phyloP scores from a whole-genome alignment of 345 rosid species.

The Citrus sp. region DNA sequence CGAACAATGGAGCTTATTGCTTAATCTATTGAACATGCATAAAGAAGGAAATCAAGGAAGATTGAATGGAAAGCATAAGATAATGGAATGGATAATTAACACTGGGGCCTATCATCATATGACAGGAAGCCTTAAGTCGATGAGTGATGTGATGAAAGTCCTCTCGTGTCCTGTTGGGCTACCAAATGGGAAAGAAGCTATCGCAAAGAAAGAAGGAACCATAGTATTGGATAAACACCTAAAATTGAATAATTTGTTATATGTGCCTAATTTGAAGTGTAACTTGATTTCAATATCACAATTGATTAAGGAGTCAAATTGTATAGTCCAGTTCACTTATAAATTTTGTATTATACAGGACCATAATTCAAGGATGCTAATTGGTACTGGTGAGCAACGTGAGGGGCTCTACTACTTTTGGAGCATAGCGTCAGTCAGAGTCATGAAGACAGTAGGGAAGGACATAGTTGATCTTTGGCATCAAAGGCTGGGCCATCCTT shows the following conservation, averaged over 20 bases:
- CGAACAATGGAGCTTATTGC: too few species aligned
- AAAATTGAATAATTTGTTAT: not conserved
- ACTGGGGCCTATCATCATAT: not conserved
- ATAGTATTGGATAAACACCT: not conserved
- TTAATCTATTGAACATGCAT: too few species aligned
- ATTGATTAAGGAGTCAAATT: not conserved
- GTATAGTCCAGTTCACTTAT: not conserved
- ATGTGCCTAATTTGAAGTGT: not conserved
- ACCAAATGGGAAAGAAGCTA: not conserved
- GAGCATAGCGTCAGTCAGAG: not conserved
- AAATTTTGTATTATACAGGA: not conserved
- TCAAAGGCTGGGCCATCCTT: conserved; percentile 1
- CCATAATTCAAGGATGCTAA: not conserved
- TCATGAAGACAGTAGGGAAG: too few species aligned
- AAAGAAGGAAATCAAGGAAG: too few species aligned
- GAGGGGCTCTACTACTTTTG: not conserved
- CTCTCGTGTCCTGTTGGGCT: not conserved
- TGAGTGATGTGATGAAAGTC: not conserved
- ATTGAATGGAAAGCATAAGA: too few species aligned
- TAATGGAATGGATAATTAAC: conserved; percentile 8
- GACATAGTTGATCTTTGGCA: not conserved
- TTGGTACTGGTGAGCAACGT: conserved; percentile 3
- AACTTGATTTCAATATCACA: conserved; percentile 2
- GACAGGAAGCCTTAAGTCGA: not conserved
- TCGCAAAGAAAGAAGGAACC: not conserved